Evolutionary conservation across 23 red algal species (phyloP), one percentile per base, ranked within the genome.

Genomic region (Chondrus crispus): DNA sequence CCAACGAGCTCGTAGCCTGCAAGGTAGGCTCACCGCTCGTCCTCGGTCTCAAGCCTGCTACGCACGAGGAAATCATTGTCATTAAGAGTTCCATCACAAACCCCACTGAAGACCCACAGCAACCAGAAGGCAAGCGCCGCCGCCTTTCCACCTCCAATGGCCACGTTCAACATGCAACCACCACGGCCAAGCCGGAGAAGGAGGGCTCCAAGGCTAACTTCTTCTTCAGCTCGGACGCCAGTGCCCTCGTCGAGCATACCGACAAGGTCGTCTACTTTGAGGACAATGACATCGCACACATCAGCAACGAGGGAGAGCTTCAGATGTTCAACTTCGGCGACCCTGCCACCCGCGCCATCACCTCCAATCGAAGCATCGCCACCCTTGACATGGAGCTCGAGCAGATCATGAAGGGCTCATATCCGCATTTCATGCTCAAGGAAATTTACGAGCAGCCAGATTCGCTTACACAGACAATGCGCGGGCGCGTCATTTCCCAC

Each of bases 371-470:
- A 36, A 76, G 62, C 36, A 90, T 98, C 30, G 79, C 69, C 48
- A 98, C 97, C 3, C 81, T 98, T 30, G 81, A 96, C 42, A 83
- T 98, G 84, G 97, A 98, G 84, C 79, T 98, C 30, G 89, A 98
- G 44, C 86, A 96, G 35, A 98, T 98, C 66, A 96, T 96, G 94
- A 95, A 94, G 70, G 97, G 97, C 50, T 68, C 70, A 2, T 98
- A 95, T 69, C 90, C 92, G 28, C 94, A 96, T 47, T 98, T 96
- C 80, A 98, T 98, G 97, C 84, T 94, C 62, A 98, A 98, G 64
- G 97, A 98, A 83, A 98, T 98, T 55, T 98, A 85, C 60, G 97
- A 98, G 62, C 97, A 98, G 76, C 93, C 97, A 8, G 97, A 98
- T 76, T 92, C 88, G 11, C 60, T 98, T 2, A 36, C 63, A 12